These are phyloP conservation scores for Hydnomerulius pinastri DNA, from an alignment of 768 basidiomycete genomes.

Conservation along the genomic window DNA sequence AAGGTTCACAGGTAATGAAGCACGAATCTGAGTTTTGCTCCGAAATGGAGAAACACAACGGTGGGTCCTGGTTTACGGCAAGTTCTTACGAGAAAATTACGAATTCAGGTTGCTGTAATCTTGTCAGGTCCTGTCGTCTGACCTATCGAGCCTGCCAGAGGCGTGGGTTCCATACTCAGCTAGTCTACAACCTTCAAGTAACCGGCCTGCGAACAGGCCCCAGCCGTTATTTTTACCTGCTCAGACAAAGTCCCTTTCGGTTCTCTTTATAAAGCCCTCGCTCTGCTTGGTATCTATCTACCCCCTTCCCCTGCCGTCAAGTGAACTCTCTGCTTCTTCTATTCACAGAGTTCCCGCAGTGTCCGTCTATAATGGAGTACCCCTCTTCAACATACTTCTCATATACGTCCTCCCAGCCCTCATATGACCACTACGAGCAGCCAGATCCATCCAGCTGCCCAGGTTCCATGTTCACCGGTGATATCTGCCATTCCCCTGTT, in stretches of 20 bases:
- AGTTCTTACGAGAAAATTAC: slow-evolving; percentile 25
- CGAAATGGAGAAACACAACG: slow-evolving; percentile 26
- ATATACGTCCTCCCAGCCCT: not conserved
- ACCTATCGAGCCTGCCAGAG: slow-evolving; percentile 30
- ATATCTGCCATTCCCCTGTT: slow-evolving; percentile 4
- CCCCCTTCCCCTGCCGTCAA: slow-evolving; percentile 27
- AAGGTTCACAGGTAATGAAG: slow-evolving; percentile 14
- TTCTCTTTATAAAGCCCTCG: slow-evolving; percentile 28
- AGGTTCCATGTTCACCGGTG: not conserved
- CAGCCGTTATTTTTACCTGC: slow-evolving; percentile 17
- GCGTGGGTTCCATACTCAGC: slow-evolving; percentile 33
- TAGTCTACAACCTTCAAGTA: slow-evolving; percentile 18
- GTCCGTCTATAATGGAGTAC: slow-evolving; percentile 17
- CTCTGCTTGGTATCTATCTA: slow-evolving; percentile 6
- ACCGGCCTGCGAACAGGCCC: slow-evolving; percentile 18
- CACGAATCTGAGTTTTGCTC: slow-evolving; percentile 22
- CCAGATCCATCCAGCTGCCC: not conserved
- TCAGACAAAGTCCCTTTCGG: slow-evolving; percentile 25
- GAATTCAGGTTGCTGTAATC: slow-evolving; percentile 30
- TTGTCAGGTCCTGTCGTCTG: slow-evolving; percentile 30
- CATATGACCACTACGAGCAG: not conserved
- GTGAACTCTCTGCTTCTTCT: slow-evolving; percentile 8
- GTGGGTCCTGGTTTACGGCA: slow-evolving; percentile 32
- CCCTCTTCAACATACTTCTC: not conserved
- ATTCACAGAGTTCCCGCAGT: not conserved